Conservation (phyloP, 768 basidiomycete genomes). For the Kwoniella dejecticola region DNA sequence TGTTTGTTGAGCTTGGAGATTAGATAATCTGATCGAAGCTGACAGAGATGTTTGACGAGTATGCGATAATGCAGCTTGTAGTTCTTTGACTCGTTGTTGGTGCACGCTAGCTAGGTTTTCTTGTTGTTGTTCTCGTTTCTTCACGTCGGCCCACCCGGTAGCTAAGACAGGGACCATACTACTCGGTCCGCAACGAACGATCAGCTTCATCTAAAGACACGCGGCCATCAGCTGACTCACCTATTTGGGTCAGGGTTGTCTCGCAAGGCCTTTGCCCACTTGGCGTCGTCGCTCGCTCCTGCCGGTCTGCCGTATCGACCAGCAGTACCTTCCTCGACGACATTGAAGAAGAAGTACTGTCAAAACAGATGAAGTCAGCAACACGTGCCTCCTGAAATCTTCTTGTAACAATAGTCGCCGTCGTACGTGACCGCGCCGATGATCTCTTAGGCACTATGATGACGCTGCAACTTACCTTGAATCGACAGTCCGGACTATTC, state of each 20-base stretch:
- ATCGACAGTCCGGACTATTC: slow-evolving; percentile 42
- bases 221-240: slow-evolving; percentile 29
- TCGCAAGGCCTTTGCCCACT: slow-evolving; percentile 49
- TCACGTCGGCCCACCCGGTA: slow-evolving; percentile 49
- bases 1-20: slow-evolving; percentile 45
- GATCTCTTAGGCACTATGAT: not conserved
- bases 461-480: slow-evolving; percentile 50
- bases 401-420: no score
- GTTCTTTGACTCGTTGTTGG: slow-evolving; percentile 44
- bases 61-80: slow-evolving; percentile 25
- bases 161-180: slow-evolving; percentile 54
- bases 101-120: slow-evolving; percentile 50
- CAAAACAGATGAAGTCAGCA: not conserved
- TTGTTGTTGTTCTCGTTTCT: slow-evolving; percentile 52
- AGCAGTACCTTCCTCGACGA: slow-evolving; percentile 49
- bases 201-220: not conserved
- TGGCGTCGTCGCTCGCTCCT: slow-evolving; percentile 49
- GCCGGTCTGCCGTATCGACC: slow-evolving; percentile 49
- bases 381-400: no score
- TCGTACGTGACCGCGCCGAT: no score
- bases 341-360: slow-evolving; percentile 55
- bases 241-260: slow-evolving; percentile 52
- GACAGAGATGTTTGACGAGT: slow-evolving; percentile 42
- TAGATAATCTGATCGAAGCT: slow-evolving; percentile 38
- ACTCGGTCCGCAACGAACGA: no score